A percentile compares a stretch with the other conserved stretches of the same genome.
Evolutionary conservation across 1,284 basidiomycete genomes (phyloP).

Genomic region (Ganoderma resinaceum): DNA sequence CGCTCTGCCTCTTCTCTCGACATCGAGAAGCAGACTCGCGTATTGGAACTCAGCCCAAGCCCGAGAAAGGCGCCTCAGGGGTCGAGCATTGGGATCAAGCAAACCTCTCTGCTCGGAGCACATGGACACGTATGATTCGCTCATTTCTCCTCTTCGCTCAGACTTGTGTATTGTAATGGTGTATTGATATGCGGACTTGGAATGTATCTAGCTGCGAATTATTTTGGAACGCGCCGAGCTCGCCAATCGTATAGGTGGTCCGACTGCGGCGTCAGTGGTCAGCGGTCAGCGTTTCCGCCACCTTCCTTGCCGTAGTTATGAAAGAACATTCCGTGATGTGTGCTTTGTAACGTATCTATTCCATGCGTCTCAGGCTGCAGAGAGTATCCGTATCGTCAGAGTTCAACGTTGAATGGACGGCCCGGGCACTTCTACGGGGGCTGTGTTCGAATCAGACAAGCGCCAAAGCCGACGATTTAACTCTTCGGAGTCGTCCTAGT

Average conservation of each 20-base stretch:
- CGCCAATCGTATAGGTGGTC: no score
- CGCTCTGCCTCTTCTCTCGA: background rate
- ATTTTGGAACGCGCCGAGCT: background rate
- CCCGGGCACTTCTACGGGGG: background rate
- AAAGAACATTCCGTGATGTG: background rate
- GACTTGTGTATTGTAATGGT: background rate
- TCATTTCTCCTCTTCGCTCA: background rate
- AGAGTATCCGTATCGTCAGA: background rate
- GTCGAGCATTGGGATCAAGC: background rate
- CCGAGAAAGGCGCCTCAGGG: background rate
- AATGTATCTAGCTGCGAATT: background rate
- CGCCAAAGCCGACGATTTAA: background rate
- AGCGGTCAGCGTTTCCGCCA: background rate
- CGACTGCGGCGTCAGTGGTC: no score
- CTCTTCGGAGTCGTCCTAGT: background rate
- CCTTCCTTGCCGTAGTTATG: background rate
- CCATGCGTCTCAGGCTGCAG: no score
- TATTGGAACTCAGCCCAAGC: background rate
- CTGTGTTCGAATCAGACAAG: background rate
- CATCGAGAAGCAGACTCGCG: constrained; percentile 1
- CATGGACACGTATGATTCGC: background rate
- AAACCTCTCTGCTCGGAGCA: background rate
- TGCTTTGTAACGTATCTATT: background rate
- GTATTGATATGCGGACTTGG: background rate
- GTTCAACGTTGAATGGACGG: background rate